A percentile compares a stretch with the other conserved stretches of the same genome.
These are phyloP conservation scores for Simmondsia chinensis DNA, from an alignment of 148 eudicot genomes.

Conservation along the genomic window DNA sequence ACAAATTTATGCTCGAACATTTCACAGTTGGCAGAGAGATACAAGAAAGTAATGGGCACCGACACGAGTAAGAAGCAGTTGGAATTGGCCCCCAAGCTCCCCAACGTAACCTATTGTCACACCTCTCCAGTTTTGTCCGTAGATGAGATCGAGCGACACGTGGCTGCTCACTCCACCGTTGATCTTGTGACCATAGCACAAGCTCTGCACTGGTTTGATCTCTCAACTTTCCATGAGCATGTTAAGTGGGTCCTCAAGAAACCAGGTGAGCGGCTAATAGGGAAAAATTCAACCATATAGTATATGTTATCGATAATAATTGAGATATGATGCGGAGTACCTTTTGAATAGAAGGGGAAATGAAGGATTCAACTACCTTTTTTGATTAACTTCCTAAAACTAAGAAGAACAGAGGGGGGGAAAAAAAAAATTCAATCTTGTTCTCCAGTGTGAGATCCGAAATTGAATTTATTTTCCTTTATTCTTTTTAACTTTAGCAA, in stretches of 20 bases:
- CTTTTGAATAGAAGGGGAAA: no score
- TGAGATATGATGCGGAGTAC: no score
- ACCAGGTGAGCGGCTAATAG: no score
- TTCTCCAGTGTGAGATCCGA: no score
- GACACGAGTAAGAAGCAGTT: constrained; percentile 77
- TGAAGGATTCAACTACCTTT: no score
- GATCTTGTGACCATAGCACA: constrained; percentile 68
- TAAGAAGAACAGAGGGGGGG: no score
- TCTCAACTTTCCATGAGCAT: constrained; percentile 36
- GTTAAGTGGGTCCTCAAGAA: constrained; percentile 52
- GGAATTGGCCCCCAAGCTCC: constrained; percentile 52
- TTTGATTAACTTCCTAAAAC: no score
- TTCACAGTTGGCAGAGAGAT: constrained; percentile 41
- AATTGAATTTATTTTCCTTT: no score
- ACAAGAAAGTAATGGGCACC: constrained; percentile 68
- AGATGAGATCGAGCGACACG: constrained; percentile 12
- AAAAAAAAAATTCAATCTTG: no score
- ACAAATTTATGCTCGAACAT: not conserved
- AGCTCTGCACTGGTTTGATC: constrained; percentile 83
- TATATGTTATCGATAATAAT: no score
- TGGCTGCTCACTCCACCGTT: constrained; percentile 28
- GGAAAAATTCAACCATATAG: no score
- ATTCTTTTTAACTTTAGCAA: no score
- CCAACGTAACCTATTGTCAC: constrained; percentile 51
- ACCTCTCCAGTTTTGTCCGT: constrained; percentile 38